Evolutionary conservation across 352 stramenopile genomes (phyloP).

Genomic region (Globisporangium spiculum): DNA sequence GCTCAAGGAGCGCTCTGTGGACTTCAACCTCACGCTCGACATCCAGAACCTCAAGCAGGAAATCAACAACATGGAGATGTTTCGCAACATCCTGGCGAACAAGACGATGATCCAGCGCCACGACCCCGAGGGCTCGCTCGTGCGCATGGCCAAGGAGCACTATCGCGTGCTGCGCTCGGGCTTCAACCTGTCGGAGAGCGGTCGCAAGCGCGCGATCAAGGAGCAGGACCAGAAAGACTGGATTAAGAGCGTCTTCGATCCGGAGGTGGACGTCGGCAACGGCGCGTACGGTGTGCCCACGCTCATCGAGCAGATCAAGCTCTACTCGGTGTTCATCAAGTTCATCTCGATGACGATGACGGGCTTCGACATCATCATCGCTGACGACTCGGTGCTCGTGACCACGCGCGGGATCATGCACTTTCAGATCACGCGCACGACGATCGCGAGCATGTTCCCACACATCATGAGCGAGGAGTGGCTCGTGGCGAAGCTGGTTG

Average conservation of each 20-base stretch:
- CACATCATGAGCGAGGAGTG: constrained; percentile 24
- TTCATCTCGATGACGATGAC: constrained; percentile 25
- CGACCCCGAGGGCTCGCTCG: constrained; percentile 23
- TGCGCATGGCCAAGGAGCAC: constrained; percentile 23
- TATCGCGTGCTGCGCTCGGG: constrained; percentile 21
- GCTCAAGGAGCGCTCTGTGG: constrained; percentile 23
- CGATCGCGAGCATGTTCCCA: constrained; percentile 27
- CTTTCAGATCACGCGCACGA: constrained; percentile 29
- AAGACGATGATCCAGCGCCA: constrained; percentile 19
- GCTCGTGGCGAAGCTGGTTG: constrained; percentile 26
- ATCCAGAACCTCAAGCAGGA: constrained; percentile 31
- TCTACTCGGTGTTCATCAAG: constrained; percentile 24
- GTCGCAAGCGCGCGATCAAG: constrained; percentile 8
- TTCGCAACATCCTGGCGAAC: constrained; percentile 23
- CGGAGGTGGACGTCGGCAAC: constrained; percentile 22
- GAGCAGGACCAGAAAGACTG: constrained; percentile 20
- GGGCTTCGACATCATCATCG: constrained; percentile 20
- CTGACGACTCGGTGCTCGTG: constrained; percentile 24
- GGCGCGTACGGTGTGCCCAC: constrained; percentile 20
- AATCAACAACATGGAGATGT: constrained; percentile 24
- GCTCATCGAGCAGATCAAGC: constrained; percentile 32
- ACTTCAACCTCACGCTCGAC: constrained; percentile 32
- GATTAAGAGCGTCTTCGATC: constrained; percentile 22
- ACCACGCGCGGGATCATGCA: constrained; percentile 17
- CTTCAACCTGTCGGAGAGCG: constrained; percentile 8